These are phyloP conservation scores for Radiomyces spectabilis DNA, from an alignment of 192 early-diverging fungal species.

Conservation along the genomic window DNA sequence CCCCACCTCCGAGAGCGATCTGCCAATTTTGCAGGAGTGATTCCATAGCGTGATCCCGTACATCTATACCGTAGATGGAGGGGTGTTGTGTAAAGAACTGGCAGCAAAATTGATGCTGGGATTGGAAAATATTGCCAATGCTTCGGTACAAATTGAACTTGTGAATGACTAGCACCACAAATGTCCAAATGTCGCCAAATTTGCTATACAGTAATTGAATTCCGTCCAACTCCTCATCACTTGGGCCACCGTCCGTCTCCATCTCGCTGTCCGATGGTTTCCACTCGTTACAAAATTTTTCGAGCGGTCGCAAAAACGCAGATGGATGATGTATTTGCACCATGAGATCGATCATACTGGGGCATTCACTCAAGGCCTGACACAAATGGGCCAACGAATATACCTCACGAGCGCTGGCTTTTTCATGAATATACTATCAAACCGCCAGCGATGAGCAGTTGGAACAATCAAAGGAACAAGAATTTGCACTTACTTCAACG, in stretches of 20 bases:
- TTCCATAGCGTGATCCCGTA: constrained; percentile 7
- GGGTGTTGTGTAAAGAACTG: constrained; percentile 17
- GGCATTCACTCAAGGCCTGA: constrained; percentile 13
- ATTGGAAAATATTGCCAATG: constrained; percentile 8
- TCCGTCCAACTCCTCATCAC: constrained; percentile 16
- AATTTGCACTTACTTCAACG: constrained; percentile 10
- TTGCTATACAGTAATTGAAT: constrained; percentile 16
- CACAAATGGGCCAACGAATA: constrained; percentile 19
- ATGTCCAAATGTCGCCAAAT: constrained; percentile 24
- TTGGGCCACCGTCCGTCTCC: neutral
- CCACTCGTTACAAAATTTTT: constrained; percentile 26
- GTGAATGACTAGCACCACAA: constrained; percentile 5
- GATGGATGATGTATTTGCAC: constrained; percentile 20
- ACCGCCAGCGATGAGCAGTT: too few relatives aligned
- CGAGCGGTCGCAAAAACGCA: constrained; percentile 17
- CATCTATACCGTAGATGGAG: constrained; percentile 6
- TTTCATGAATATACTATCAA: constrained; percentile 10
- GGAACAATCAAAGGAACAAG: too few relatives aligned
- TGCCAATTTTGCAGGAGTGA: constrained; percentile 17
- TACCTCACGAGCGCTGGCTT: constrained; percentile 4
- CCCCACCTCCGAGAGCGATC: constrained; percentile 13
- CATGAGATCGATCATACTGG: constrained; percentile 23
- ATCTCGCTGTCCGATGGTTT: constrained; percentile 2
- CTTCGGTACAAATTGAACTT: constrained; percentile 4
- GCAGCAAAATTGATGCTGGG: constrained; percentile 15